These are phyloP conservation scores for Beauveria scarabaeidicola DNA, from an alignment of 2,329 filamentous ascomycete species.

Conservation along the genomic window DNA sequence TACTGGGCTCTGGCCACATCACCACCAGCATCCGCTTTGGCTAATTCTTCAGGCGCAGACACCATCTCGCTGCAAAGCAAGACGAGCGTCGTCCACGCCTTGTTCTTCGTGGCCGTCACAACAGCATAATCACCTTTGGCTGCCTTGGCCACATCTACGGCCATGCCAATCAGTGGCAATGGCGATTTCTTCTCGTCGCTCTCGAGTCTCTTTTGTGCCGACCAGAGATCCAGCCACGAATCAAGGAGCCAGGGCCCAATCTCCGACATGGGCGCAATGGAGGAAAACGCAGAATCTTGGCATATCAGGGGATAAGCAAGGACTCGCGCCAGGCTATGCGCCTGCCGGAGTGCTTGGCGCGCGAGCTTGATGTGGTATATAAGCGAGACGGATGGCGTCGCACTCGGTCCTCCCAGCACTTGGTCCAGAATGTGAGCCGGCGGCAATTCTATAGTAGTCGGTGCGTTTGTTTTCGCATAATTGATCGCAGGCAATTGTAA, in stretches of 20 bases:
- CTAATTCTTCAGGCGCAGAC: constrained; percentile 23
- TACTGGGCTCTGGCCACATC: constrained; percentile 25
- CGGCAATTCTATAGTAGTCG: constrained; percentile 29
- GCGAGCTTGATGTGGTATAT: constrained; percentile 32
- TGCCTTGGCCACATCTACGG: constrained; percentile 26
- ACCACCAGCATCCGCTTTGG: constrained; percentile 20
- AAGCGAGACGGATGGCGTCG: constrained; percentile 17
- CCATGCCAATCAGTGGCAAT: constrained; percentile 28
- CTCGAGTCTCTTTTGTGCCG: constrained; percentile 31
- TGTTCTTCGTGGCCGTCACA: constrained; percentile 21
- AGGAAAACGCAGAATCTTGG: constrained; percentile 24
- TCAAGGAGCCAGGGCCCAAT: constrained; percentile 43
- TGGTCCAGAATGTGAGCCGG: constrained; percentile 28
- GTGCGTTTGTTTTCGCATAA: constrained; percentile 20
- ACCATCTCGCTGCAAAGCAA: constrained; percentile 35
- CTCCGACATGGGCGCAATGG: constrained; percentile 28
- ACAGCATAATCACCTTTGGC: constrained; percentile 14
- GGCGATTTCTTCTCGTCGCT: constrained; percentile 22
- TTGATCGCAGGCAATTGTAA: constrained; percentile 25
- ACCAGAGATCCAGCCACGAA: constrained; percentile 34
- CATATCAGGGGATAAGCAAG: constrained; percentile 32
- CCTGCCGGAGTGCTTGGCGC: constrained; percentile 39
- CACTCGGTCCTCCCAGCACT: constrained; percentile 20
- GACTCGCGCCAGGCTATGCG: constrained; percentile 34
- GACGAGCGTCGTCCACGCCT: constrained; percentile 30